Percentiles rank a stretch among this genome's conserved stretches.
Conservation (phyloP, 179 eudicot genomes). For the Gypsophila paniculata region DNA sequence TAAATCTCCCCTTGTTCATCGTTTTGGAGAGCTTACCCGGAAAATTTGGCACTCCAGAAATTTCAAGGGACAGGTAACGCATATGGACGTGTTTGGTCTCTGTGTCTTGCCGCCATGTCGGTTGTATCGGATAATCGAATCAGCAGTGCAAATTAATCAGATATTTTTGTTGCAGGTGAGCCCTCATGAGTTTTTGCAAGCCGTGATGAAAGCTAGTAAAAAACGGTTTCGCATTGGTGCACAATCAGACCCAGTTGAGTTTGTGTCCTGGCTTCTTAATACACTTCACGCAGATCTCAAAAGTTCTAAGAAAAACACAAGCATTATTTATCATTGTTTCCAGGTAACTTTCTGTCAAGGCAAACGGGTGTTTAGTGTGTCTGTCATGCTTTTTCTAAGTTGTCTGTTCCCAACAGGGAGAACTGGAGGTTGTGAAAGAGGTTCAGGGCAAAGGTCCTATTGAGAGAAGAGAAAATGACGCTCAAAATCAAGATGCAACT, state of each 20-base stretch:
- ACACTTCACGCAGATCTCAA: slow-evolving; percentile 71
- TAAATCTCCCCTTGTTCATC: slow-evolving; percentile 80
- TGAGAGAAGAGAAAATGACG: slow-evolving; percentile 45
- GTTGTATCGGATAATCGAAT: not conserved
- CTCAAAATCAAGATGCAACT: slow-evolving; percentile 34
- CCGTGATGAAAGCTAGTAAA: slow-evolving; percentile 90
- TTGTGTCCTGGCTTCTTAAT: slow-evolving; percentile 96
- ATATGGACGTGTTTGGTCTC: slow-evolving; percentile 10
- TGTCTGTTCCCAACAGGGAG: slow-evolving; percentile 53
- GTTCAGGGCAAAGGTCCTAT: slow-evolving; percentile 38
- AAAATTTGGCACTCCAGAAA: slow-evolving; percentile 95
- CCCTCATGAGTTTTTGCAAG: slow-evolving; percentile 96
- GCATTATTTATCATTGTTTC: slow-evolving; percentile 82
- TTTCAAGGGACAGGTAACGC: slow-evolving; percentile 93
- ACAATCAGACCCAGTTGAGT: slow-evolving; percentile 93
- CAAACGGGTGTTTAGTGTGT: not conserved
- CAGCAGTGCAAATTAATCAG: not conserved
- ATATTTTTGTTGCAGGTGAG: slow-evolving; percentile 63
- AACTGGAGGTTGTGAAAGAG: slow-evolving; percentile 89
- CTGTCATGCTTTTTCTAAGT: slow-evolving; percentile 5
- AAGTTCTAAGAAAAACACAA: slow-evolving; percentile 57
- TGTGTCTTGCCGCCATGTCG: not conserved
- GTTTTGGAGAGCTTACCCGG: slow-evolving; percentile 90
- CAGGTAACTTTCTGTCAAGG: slow-evolving; percentile 48
- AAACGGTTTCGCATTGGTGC: slow-evolving; percentile 79